Evolutionary conservation across 2,329 filamentous ascomycete species (phyloP), one percentile per base, ranked within the genome.

Genomic region (Pseudogymnoascus sp.): DNA sequence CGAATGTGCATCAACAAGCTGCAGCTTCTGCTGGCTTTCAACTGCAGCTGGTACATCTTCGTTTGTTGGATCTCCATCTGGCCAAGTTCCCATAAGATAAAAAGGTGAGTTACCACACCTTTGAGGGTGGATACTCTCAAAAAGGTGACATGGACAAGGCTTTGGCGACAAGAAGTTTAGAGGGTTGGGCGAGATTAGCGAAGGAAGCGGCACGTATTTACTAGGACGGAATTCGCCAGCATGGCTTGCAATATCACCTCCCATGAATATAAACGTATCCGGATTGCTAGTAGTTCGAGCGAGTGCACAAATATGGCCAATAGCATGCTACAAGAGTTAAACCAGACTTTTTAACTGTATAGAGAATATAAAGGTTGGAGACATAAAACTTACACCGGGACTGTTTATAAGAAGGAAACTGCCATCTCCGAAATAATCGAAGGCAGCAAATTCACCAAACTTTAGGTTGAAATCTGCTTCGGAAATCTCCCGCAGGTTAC

Each of bases 291-390:
- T 50, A 10, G 43, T 43, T 5, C 81, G 73, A 1, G 79, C 81
- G 0, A 84, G 72, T 2, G 75, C 82, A 63, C 75, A 77, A 6
- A 82, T 73, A 66, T 83, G 81, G 1, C 79, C 80, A 7, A 79
- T 69, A 0, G 78, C 75, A 67, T 84, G 82, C 40, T 43, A 41
- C 2, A 41, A 41, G 38, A 41, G 38, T 41, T 41, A 24, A 43
- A 24, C 2, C 19, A 31, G 38, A 16, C 14, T 8, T 16, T 33
- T 38, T 38, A 38, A 61, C 11, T 28, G 38, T 28, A 61, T 37
- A 43, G 35, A 7, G 43, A n/a, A 41, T 28, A 19, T 61, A 37
- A 24, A 41, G 37, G 6, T 38, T 38, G 16, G 12, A 41, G 38
- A 16, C 38, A 41, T 41, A 41, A 41, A 41, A 41, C 40, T 43